Conservation (phyloP, 768 basidiomycete genomes). For the Termitomyces sp. region DNA sequence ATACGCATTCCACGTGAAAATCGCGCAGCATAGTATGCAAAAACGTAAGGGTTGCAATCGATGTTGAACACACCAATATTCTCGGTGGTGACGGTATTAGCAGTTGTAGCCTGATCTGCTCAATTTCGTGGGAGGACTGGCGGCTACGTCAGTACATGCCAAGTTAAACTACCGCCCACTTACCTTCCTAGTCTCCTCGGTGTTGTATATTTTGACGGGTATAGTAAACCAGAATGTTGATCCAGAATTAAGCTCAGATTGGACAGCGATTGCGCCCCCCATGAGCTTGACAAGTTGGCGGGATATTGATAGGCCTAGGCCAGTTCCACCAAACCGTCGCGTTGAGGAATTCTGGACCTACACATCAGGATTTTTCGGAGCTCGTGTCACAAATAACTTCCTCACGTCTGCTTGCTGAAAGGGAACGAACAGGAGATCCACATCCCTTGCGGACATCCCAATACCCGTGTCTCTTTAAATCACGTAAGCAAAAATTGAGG, state of each 20-base stretch:
- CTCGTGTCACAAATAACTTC: background rate
- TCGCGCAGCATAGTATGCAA: constrained; percentile 52
- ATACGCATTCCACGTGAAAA: constrained; percentile 41
- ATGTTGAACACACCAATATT: constrained; percentile 54
- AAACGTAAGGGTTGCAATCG: constrained; percentile 50
- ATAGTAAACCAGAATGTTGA: constrained; percentile 74
- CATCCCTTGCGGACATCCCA: constrained; percentile 60
- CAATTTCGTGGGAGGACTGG: constrained; percentile 43
- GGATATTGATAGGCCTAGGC: constrained; percentile 69
- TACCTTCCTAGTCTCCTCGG: constrained; percentile 55
- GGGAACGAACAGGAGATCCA: constrained; percentile 64
- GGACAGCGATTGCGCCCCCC: constrained; percentile 68
- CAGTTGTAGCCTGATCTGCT: constrained; percentile 41
- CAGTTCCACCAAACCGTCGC: constrained; percentile 73
- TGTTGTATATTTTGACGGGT: constrained; percentile 53
- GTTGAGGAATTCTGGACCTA: constrained; percentile 56
- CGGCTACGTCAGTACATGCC: background rate
- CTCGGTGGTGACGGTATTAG: constrained; percentile 39
- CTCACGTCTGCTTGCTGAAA: constrained; percentile 69
- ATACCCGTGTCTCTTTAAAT: constrained; percentile 62
- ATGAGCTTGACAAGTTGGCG: constrained; percentile 72
- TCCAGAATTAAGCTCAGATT: constrained; percentile 57
- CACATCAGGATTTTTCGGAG: background rate
- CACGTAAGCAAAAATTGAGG: background rate
- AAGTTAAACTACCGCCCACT: background rate